Evolutionary conservation across 2,329 filamentous ascomycete species (phyloP), one percentile per base, ranked within the genome.

Genomic region (Sarocladiaceae sp.): DNA sequence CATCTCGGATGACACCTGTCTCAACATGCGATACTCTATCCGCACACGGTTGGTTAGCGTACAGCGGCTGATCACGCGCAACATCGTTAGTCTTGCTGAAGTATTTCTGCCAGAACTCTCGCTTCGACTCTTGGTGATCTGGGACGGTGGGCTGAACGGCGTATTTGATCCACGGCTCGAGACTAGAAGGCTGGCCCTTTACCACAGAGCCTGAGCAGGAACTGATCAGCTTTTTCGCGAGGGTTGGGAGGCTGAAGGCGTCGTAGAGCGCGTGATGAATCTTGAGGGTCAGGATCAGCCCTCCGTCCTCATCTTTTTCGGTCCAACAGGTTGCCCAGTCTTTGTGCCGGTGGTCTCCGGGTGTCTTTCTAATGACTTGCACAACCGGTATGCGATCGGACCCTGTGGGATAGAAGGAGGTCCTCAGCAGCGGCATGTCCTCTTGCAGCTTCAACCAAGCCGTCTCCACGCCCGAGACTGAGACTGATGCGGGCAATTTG

Each of bases 231-330:
- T 60, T 56, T 2, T 72, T 57, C 18, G 88, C 66, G 5, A 95
- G 64, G 1, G 73, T 58, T 1, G 82, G 77, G 4, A 96, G 67
- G 53, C 86, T 93, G 48, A 94, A 73, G 5, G 83, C 89, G 59
- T 96, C 91, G 57, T 96, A 97, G 0, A 96, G 69, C 0, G 86
- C 85, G 59, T 97, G 90, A 50, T 95, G 89, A 4, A 96, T 82
- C 20, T 70, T 70, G 4, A 88, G 67, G 2, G 74, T 64, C 3
- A 80, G 45, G 0, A 50, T 32, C 53, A 60, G 64, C 3, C 51
- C 47, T 0, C 52, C 49, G 0, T 50, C 31, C 0, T 50, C 45
- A 3, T 51, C 44, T 1, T 51, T 46, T 19, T 43, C 40, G 12
- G 29, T 11, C 26, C 29, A 43, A 27, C 26, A 43, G 6, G 6